Evolutionary conservation across 148 eudicot species (phyloP), one percentile per base, ranked within the genome.

Genomic region (Camellia sinensis): DNA sequence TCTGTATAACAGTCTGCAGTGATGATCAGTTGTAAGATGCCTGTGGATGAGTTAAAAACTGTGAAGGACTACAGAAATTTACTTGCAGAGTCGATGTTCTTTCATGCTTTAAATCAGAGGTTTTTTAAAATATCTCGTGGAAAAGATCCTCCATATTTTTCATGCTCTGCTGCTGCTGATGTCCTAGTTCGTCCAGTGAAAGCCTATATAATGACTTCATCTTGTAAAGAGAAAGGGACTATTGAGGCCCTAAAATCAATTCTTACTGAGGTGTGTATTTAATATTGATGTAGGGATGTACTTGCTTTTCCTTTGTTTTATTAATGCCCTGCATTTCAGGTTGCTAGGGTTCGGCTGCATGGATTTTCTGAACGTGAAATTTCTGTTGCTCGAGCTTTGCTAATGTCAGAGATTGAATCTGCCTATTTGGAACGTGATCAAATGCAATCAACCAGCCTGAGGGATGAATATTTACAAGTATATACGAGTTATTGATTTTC

Each of bases 311-410:
- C 67, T 53, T 82, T 79, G 37, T 64, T 57, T 81, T 40, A 37
- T 84, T 86, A 81, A 88, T 83, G 14, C 63, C 75, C 83, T 67
- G 48, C 72, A 46, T 84, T 85, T 81, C 89, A 94, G 98, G 90
- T 94, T 80, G 93, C 92, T 67, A 89, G 97, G 85, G 87, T 94
- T 81, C 92, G 93, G n/a, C 59, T 88, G 37, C 90, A 94, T 88
- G 97, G 93, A 65, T 94, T 94, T 87, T 89, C 98, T 71, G 98
- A 94, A 43, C 97, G 93, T 61, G 98, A 94, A 86, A 88, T 91
- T 82, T 88, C 93, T 22, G 83, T 91, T 69, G 91, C 80, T 43
- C 89, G 93, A 50, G 87, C 98, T 73, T 75, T 88, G 52, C 82
- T 89, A 43, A 84, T 92, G 92, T 92, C 97, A 50, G 95, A 92